Evolutionary conservation across 129 eudicot species (phyloP).

Genomic region (Helianthus tuberosus): DNA sequence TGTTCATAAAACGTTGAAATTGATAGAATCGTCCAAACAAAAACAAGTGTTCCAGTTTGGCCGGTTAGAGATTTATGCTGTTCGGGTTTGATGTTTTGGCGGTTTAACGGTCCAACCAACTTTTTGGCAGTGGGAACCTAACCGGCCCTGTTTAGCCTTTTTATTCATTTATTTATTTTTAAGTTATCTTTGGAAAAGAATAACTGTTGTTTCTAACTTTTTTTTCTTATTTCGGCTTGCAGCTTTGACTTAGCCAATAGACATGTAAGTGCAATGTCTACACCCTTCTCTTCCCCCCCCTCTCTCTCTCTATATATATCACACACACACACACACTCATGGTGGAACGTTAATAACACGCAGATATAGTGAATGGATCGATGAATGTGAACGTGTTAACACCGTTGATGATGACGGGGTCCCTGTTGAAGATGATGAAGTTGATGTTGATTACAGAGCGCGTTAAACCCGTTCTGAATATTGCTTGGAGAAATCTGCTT

Average conservation of each 20-base stretch:
- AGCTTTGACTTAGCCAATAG: conserved; percentile 93
- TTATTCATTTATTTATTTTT: too few species aligned
- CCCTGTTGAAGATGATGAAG: conserved; percentile 42
- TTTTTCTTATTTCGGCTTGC: conserved; percentile 31
- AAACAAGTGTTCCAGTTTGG: background rate
- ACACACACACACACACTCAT: conserved; percentile 1
- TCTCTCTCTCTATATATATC: background rate
- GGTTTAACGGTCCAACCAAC: background rate
- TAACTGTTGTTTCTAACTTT: background rate
- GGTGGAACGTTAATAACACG: conserved; percentile 10
- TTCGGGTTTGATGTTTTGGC: background rate
- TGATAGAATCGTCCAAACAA: background rate
- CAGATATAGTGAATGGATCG: conserved; percentile 98
- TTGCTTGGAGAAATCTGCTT: conserved; percentile 7
- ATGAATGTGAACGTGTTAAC: conserved; percentile 94
- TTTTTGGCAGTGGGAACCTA: background rate
- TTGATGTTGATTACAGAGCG: conserved; percentile 17
- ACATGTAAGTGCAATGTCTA: conserved; percentile 60
- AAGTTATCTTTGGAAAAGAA: background rate
- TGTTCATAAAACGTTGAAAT: background rate
- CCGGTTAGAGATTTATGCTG: background rate
- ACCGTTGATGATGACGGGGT: conserved; percentile 81
- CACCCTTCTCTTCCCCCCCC: background rate
- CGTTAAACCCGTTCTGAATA: conserved; percentile 2
- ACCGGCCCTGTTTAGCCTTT: background rate